A percentile compares a stretch with the other conserved stretches of the same genome.
Evolutionary conservation across 129 eudicot genomes (phyloP).

Genomic region (Centrapalus pauciflorus): DNA sequence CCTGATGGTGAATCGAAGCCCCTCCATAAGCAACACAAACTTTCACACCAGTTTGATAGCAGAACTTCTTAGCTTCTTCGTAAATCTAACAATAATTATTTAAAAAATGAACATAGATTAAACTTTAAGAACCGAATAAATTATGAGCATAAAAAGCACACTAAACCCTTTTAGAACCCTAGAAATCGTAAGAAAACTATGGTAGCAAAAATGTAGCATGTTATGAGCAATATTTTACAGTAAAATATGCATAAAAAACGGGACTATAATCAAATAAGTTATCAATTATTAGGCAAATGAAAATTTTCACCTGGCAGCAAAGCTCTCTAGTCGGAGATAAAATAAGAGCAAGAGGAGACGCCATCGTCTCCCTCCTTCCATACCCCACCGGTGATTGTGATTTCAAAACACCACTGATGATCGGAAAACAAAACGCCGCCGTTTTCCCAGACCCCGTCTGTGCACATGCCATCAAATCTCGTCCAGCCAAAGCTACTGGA

Average conservation of each 20-base stretch:
- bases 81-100: conserved; percentile 38
- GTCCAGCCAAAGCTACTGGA: conserved; percentile 64
- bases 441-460: conserved; percentile 94
- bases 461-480: conserved; percentile 95
- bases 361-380: conserved; percentile 25
- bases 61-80: conserved; percentile 80
- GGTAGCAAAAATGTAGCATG: not conserved
- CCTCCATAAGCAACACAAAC: conserved; percentile 89
- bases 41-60: conserved; percentile 67
- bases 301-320: conserved; percentile 56
- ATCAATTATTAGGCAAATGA: not conserved
- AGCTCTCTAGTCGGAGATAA: conserved; percentile 85
- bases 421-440: conserved; percentile 89
- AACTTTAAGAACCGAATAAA: not conserved
- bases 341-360: conserved; percentile 62
- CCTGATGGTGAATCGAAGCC: conserved; percentile 73
- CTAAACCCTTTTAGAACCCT: not conserved
- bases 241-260: not conserved
- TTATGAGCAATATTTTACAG: not conserved
- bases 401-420: conserved; percentile 61
- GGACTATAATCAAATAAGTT: not conserved
- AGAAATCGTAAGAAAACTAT: not conserved
- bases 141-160: not conserved
- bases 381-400: not conserved
- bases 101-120: too few species aligned